Evolutionary conservation across 2,329 filamentous ascomycete species (phyloP).

Genomic region (Fusarium haematococcum): DNA sequence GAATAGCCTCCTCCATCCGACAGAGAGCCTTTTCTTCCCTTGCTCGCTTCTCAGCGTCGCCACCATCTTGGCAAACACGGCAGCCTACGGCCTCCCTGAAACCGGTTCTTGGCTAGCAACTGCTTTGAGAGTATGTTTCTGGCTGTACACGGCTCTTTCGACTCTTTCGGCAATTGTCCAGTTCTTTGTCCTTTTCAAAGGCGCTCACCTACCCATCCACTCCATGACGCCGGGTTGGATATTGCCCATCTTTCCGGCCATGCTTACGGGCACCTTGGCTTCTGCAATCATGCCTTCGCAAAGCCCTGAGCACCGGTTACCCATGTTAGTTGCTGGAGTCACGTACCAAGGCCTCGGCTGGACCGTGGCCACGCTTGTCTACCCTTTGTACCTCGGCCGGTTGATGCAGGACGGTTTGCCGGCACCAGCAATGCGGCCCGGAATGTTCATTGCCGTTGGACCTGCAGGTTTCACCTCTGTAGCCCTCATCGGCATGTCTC

Average conservation of each 20-base stretch:
- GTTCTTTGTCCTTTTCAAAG: slow-evolving; percentile 47
- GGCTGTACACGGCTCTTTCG: slow-evolving; percentile 59
- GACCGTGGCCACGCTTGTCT: slow-evolving; percentile 41
- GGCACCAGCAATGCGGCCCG: slow-evolving; percentile 42
- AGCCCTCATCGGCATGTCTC: slow-evolving; percentile 43
- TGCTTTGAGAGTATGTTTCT: slow-evolving; percentile 62
- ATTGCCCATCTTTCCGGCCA: slow-evolving; percentile 46
- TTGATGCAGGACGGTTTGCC: slow-evolving; percentile 45
- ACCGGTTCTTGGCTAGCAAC: slow-evolving; percentile 62
- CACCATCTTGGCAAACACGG: slow-evolving; percentile 73
- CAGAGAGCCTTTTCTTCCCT: slow-evolving; percentile 73
- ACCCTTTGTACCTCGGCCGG: slow-evolving; percentile 41
- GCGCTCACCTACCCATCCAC: slow-evolving; percentile 41
- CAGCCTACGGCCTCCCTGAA: slow-evolving; percentile 67
- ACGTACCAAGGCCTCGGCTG: slow-evolving; percentile 45
- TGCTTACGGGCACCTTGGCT: slow-evolving; percentile 44
- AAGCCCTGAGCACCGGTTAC: slow-evolving; percentile 38
- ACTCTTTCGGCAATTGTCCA: slow-evolving; percentile 40
- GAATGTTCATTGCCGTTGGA: slow-evolving; percentile 44
- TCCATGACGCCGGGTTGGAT: slow-evolving; percentile 47
- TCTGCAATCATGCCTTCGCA: slow-evolving; percentile 40
- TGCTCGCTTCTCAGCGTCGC: slow-evolving; percentile 72
- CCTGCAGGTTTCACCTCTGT: slow-evolving; percentile 42
- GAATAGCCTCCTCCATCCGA: slow-evolving; percentile 53
- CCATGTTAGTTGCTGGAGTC: slow-evolving; percentile 43